These are phyloP conservation scores for Ceratobasidium sp. DNA, from an alignment of 1,284 basidiomycete species.

Conservation along the genomic window DNA sequence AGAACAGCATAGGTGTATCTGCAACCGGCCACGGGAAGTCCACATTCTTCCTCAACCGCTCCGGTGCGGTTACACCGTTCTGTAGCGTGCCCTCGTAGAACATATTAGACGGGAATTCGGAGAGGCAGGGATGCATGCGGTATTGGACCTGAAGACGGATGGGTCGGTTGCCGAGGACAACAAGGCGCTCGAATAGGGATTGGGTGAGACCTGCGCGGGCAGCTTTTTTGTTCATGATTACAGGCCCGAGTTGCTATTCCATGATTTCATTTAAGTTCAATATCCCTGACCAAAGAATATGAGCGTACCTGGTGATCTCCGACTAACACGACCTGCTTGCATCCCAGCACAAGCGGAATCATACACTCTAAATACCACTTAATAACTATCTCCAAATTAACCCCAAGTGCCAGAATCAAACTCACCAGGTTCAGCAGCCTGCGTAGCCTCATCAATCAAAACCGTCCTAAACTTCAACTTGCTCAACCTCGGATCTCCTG, in stretches of 20 bases:
- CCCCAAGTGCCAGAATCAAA: background rate
- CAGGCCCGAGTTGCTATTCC: conserved; percentile 91
- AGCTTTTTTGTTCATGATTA: conserved; percentile 99
- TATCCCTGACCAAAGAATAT: conserved; percentile 39
- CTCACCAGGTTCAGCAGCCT: conserved; percentile 96
- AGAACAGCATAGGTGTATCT: conserved; percentile 99
- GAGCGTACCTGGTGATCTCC: conserved; percentile 87
- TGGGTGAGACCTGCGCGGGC: conserved; percentile 97
- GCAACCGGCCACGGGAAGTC: conserved; percentile 99
- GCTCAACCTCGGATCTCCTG: conserved; percentile 93
- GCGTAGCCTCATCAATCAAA: conserved; percentile 98
- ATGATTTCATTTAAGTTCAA: conserved; percentile 32
- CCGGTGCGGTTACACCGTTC: conserved; percentile 99
- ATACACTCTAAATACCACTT: conserved; percentile 82
- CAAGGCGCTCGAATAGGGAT: conserved; percentile 97
- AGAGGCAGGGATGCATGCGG: conserved; percentile 99
- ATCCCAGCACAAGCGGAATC: conserved; percentile 98
- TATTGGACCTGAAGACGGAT: conserved; percentile 99
- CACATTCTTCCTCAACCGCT: conserved; percentile 95
- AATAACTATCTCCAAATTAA: conserved; percentile 43
- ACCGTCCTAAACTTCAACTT: conserved; percentile 99
- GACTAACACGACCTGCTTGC: conserved; percentile 98
- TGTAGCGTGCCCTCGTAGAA: conserved; percentile 99
- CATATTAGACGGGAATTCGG: conserved; percentile 99
- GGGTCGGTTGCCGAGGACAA: conserved; percentile 94